Evolutionary conservation across 768 basidiomycete genomes (phyloP).

Genomic region (Galerina marginata): DNA sequence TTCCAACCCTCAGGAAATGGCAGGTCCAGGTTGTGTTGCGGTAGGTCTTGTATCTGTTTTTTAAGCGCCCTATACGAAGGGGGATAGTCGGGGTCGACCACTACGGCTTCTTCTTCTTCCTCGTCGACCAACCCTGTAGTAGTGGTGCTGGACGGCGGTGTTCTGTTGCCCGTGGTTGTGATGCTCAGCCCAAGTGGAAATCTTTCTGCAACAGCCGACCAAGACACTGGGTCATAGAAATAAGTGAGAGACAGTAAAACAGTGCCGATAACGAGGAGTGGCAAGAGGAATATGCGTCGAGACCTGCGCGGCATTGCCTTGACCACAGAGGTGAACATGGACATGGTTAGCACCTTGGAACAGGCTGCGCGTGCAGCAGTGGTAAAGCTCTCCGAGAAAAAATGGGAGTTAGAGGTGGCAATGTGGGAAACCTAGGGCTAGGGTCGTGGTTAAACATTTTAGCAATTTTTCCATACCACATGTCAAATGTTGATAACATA

Average conservation of each 20-base stretch:
- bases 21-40: conserved; percentile 53
- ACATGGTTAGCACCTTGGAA: background rate
- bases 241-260: background rate
- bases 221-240: background rate
- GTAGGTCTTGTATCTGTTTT: conserved; percentile 47
- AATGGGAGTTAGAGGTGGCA: too few relatives aligned
- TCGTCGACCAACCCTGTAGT: too few relatives aligned
- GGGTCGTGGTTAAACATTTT: too few relatives aligned
- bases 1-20: conserved; percentile 53
- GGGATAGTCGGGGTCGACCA: conserved; percentile 24
- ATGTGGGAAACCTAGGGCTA: too few relatives aligned
- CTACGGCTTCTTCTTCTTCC: too few relatives aligned
- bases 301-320: background rate
- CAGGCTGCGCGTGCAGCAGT: too few relatives aligned
- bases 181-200: background rate
- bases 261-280: background rate
- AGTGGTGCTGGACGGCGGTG: too few relatives aligned
- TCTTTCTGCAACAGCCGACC: background rate
- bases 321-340: background rate
- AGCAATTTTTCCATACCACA: too few relatives aligned
- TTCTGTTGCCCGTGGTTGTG: too few relatives aligned
- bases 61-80: conserved; percentile 42
- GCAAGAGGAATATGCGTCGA: background rate
- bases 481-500: too few relatives aligned
- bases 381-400: too few relatives aligned